Evolutionary conservation across 2,329 filamentous ascomycete species (phyloP).

Genomic region (Chrysosporium keratinophilum): DNA sequence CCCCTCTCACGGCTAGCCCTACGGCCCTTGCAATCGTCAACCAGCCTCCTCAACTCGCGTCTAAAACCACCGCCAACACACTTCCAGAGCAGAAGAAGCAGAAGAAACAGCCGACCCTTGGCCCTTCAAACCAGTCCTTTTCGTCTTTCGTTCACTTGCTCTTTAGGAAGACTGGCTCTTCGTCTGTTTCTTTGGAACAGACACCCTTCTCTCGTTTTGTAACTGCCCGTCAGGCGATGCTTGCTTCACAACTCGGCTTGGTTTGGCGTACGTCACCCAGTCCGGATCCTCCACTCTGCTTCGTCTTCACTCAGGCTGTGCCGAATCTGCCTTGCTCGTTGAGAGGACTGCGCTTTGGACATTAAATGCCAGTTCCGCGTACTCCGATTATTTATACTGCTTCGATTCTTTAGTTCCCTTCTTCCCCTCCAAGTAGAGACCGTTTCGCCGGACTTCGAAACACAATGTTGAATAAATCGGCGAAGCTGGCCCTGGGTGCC

Average conservation of each 20-base stretch:
- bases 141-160: neutral
- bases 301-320: slow-evolving; percentile 8
- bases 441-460: neutral
- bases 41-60: slow-evolving; percentile 3
- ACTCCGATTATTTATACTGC: neutral
- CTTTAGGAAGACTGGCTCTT: neutral
- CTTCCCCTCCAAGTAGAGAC: neutral
- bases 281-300: neutral
- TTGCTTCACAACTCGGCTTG: slow-evolving; percentile 3
- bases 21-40: neutral
- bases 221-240: neutral
- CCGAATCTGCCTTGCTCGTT: neutral
- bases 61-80: neutral
- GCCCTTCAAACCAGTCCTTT: neutral
- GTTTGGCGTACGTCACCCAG: slow-evolving; percentile 8
- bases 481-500: slow-evolving; percentile 13
- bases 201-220: neutral
- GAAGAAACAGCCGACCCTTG: neutral
- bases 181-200: neutral
- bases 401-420: neutral
- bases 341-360: neutral
- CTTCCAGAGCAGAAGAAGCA: neutral
- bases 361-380: neutral
- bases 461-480: slow-evolving; percentile 13
- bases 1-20: neutral